Evolutionary conservation across 306 rosid species (phyloP), one percentile per base, ranked within the genome.

Genomic region (Arachis stenosperma): DNA sequence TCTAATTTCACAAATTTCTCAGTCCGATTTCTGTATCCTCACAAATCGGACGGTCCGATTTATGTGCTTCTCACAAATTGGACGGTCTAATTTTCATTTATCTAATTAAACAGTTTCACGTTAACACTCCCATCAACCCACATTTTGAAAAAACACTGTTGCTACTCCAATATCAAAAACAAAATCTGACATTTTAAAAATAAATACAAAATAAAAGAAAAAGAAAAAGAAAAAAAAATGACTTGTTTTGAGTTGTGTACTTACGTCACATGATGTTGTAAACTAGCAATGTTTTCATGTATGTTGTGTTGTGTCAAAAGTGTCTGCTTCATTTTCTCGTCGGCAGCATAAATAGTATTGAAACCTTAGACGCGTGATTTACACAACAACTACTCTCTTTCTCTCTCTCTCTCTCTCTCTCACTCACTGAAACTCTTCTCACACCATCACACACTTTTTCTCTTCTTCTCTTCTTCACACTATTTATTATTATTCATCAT

Each of bases 281-380:
- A 46, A 46, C n/a, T 10, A 0, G 13, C 51, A 7, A 46, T 46
- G 51, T 46, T 46, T 50, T 50, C 55, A 50, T 13, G 55, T 11
- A 50, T 15, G 73, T 56, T 75, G 17, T 60, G 74, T 75, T 79
- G 74, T 75, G 80, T 75, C 62, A 43, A 75, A 37, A 52, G 8
- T 52, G 8, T 52, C 27, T 52, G 57, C 83, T 52, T 67, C 79
- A 64, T 82, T 75, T 77, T 84, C 54, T 73, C 85, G 89, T 86
- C 89, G 91, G 94, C 89, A 85, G 69, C 67, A 64, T n/a, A 65
- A 52, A 52, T n/a, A 71, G 77, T 2, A 33, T 33, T 33, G 37
- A 33, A 70, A 46, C 79, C 78, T 12, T 69, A 60, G 82, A 66
- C 79, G 77, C 79, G 78, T 70, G 75, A 65, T 44, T 2, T 37